Conservation (phyloP, 345 rosid species). For the Rubroshorea leprosula region DNA sequence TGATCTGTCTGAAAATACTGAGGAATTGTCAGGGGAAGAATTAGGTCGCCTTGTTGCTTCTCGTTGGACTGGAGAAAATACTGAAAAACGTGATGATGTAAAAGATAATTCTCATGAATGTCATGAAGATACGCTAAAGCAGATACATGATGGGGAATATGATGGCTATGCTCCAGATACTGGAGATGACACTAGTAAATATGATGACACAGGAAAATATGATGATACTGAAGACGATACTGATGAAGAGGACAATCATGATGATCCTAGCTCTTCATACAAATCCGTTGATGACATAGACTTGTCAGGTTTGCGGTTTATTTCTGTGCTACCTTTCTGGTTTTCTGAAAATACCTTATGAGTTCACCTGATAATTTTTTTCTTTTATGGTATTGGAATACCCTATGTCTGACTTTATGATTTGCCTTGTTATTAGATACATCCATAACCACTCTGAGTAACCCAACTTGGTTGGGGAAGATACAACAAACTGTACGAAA, state of each 20-base stretch:
- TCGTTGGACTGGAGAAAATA: conserved; percentile 87
- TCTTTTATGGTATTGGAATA: no score
- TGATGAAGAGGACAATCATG: conserved; percentile 50
- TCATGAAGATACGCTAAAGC: conserved; percentile 41
- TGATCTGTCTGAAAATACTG: conserved; percentile 37
- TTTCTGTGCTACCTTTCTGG: background rate
- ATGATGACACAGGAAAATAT: conserved; percentile 32
- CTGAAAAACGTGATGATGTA: conserved; percentile 41
- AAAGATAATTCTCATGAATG: conserved; percentile 32
- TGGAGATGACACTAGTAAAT: conserved; percentile 46
- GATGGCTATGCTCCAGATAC: conserved; percentile 65
- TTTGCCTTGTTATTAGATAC: conserved; percentile 31
- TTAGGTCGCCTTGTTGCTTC: conserved; percentile 91
- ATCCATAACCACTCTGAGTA: conserved; percentile 31
- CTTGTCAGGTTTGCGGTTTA: conserved; percentile 45
- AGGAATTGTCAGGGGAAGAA: conserved; percentile 86
- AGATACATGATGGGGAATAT: conserved; percentile 43
- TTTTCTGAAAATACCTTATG: background rate
- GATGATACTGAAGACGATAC: conserved; percentile 45
- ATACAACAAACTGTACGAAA: conserved; percentile 52
- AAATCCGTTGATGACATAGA: conserved; percentile 55
- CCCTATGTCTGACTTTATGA: background rate
- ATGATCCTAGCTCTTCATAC: conserved; percentile 44
- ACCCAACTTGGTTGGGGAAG: conserved; percentile 79
- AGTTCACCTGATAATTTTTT: no score